Evolutionary conservation across 805 yeast genomes (phyloP), one percentile per base, ranked within the genome.

Genomic region (Ogataea chonburiensis): DNA sequence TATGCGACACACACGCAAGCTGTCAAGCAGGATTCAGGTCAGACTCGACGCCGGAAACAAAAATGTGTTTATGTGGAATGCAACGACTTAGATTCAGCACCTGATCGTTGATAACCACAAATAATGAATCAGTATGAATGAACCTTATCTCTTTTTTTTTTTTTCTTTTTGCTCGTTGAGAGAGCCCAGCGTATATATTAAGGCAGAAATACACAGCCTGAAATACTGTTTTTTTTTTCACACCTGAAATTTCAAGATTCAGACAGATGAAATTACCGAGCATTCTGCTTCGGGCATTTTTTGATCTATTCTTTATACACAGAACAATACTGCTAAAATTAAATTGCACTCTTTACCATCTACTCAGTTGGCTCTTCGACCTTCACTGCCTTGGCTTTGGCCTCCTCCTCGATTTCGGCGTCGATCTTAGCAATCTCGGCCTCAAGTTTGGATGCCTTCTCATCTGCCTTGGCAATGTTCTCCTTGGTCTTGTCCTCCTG

Each of bases 401-500:
- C 25, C 42, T 51, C 59, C 20, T 46, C 55, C 22, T 45, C 53
- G 31, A 56, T 58, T 28, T 57, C 53, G 10, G 42, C 43, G 14
- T 53, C 60, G 17, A 59, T 43, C n/a, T 47, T 45, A n/a, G 44
- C 43, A 34, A 61, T 50, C 38, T 58, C 52, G n/a, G 72, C 73
- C 55, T 81, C 81, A 43, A 86, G 64, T 56, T 80, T 72, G 44
- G 81, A 82, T 47, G 86, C 74, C 61, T 82, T 82, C 38, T 79
- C 81, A 67, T 86, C 79, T 33, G 93, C 95, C 47, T 73, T 73
- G 53, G 74, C 85, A 47, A 84, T 70, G 61, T 84, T 82, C 61
- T 76, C 75, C 59, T 79, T 74, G 42, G 97, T 86, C 56, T 80
- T 85, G 39, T 79, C 85, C 42, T 81, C 89, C 68, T 87, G 95